Evolutionary conservation across 208 protist species (phyloP).

Genomic region (Crithidia expoeki): DNA sequence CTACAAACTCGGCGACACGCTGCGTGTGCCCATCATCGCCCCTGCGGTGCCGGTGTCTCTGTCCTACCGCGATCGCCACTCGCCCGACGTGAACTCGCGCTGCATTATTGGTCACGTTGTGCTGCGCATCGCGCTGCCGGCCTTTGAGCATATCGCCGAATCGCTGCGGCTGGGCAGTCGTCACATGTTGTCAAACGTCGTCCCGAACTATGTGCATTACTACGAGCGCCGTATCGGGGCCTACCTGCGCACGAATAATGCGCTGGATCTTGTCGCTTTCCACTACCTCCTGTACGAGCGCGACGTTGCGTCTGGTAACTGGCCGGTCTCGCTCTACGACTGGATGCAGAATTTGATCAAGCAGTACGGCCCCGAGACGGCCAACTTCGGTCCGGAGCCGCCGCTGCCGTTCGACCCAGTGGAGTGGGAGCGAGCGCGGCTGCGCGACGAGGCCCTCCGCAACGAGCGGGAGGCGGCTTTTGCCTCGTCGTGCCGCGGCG

Average conservation of each 20-base stretch:
- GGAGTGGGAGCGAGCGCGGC: constrained; percentile 31
- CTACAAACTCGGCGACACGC: constrained; percentile 56
- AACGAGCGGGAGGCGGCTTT: constrained; percentile 26
- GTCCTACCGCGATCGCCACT: constrained; percentile 17
- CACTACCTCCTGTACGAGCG: constrained; percentile 85
- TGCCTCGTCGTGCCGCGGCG: constrained; percentile 9
- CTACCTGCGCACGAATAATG: constrained; percentile 53
- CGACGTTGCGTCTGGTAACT: constrained; percentile 66
- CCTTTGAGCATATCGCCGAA: constrained; percentile 67
- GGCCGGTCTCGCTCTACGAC: constrained; percentile 60
- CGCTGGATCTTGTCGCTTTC: constrained; percentile 49
- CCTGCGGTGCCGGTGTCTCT: constrained; percentile 1
- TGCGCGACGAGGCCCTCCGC: constrained; percentile 20
- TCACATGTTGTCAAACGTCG: constrained; percentile 37
- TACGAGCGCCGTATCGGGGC: constrained; percentile 66
- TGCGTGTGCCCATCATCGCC: constrained; percentile 67
- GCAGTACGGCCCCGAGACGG: constrained; percentile 46
- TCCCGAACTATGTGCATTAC: constrained; percentile 66
- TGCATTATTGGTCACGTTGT: constrained; percentile 64
- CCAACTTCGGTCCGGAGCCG: constrained; percentile 42
- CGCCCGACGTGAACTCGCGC: constrained; percentile 13
- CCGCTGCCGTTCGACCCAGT: constrained; percentile 55
- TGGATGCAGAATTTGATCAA: constrained; percentile 67
- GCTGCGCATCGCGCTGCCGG: constrained; percentile 61
- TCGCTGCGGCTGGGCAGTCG: constrained; percentile 49